Evolutionary conservation across 2,329 filamentous ascomycete species (phyloP).

Genomic region (Ramichloridium luteum): DNA sequence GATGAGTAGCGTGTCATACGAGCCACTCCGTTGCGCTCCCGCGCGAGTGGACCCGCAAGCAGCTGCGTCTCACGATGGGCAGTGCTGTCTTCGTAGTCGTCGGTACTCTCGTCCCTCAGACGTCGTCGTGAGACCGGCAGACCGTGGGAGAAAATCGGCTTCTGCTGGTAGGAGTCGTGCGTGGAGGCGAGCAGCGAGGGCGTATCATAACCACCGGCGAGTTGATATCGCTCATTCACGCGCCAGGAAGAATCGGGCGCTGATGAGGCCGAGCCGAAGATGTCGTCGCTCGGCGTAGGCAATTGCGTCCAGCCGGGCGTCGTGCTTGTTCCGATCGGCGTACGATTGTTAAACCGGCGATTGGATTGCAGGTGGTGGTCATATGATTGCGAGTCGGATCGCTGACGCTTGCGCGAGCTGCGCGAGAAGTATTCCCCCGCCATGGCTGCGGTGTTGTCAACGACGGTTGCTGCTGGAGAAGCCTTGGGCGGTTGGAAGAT

Average conservation of each 20-base stretch:
- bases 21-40: constrained; percentile 26
- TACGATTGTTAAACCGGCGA: too few relatives aligned
- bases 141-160: constrained; percentile 15
- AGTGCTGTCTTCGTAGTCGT: constrained; percentile 3
- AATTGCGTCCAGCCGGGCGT: constrained; percentile 14
- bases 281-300: constrained; percentile 14
- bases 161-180: too few relatives aligned
- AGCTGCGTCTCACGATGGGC: constrained; percentile 4
- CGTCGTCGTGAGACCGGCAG: constrained; percentile 13
- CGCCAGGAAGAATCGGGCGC: too few relatives aligned
- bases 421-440: constrained; percentile 20
- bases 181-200: constrained; percentile 28
- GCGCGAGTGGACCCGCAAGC: constrained; percentile 20
- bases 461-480: constrained; percentile 27
- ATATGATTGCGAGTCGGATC: constrained; percentile 16
- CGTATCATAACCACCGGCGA: constrained; percentile 40
- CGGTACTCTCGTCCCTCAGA: constrained; percentile 14
- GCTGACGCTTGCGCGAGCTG: constrained; percentile 21
- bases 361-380: constrained; percentile 5
- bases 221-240: constrained; percentile 40
- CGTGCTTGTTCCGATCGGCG: constrained; percentile 6
- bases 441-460: constrained; percentile 15
- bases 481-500: constrained; percentile 33
- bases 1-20: too few relatives aligned
- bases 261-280: constrained; percentile 24